Evolutionary conservation across 495 filamentous ascomycete species (phyloP).

Genomic region (Tuber melanosporum): DNA sequence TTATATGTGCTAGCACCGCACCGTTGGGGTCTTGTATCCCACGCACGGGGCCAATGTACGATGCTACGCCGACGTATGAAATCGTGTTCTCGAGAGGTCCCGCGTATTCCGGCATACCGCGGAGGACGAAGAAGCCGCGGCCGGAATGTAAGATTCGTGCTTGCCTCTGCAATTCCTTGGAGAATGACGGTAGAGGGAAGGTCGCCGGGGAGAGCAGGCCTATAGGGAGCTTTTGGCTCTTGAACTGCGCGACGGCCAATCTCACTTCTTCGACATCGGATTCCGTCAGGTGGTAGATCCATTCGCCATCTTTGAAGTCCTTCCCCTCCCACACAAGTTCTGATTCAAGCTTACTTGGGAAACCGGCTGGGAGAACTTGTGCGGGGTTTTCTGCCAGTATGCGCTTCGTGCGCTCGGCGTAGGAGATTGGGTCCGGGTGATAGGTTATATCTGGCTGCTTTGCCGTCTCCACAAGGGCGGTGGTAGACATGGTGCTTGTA

Average conservation of each 20-base stretch:
- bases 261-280: constrained; percentile 19
- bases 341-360: constrained; percentile 17
- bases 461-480: not conserved
- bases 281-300: constrained; percentile 21
- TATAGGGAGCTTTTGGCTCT: constrained; percentile 7
- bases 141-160: constrained; percentile 45
- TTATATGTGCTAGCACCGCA: constrained; percentile 19
- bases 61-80: constrained; percentile 51
- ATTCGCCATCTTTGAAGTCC: constrained; percentile 22
- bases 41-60: constrained; percentile 52
- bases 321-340: constrained; percentile 28
- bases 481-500: not conserved
- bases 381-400: not conserved
- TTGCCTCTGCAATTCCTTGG: constrained; percentile 45
- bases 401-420: constrained; percentile 17
- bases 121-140: constrained; percentile 51
- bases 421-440: constrained; percentile 16
- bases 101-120: constrained; percentile 49
- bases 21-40: constrained; percentile 49
- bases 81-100: constrained; percentile 51
- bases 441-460: constrained; percentile 28
- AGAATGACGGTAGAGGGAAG: constrained; percentile 53
- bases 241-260: constrained; percentile 23
- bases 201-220: constrained; percentile 28
- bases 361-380: constrained; percentile 16